A percentile compares a stretch with the other conserved stretches of the same genome.
These are phyloP conservation scores for Saccharomycopsis sp. DNA, from an alignment of 805 yeast genomes.

Conservation along the genomic window DNA sequence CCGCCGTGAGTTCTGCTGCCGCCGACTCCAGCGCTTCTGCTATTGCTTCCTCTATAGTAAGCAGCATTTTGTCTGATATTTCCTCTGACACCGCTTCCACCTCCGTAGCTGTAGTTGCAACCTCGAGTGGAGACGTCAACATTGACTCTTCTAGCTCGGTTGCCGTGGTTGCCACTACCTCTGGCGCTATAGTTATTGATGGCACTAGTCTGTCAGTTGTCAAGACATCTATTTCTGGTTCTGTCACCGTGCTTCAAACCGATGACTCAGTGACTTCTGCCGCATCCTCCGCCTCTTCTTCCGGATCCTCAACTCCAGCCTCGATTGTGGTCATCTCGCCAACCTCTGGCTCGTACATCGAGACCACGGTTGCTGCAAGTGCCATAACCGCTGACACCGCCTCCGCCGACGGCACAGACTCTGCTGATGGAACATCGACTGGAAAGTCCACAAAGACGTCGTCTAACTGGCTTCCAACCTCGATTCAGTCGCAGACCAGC, in stretches of 20 bases:
- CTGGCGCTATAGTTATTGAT: conserved; percentile 2
- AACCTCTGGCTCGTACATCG: conserved; percentile 14
- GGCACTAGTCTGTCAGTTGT: background rate
- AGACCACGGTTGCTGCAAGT: conserved; percentile 16
- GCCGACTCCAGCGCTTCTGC: conserved; percentile 3
- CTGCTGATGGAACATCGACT: background rate
- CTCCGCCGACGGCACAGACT: background rate
- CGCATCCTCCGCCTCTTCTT: background rate
- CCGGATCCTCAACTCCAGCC: background rate
- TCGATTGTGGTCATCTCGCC: conserved; percentile 18
- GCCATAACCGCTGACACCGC: conserved; percentile 4
- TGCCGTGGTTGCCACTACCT: background rate
- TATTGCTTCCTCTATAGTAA: background rate
- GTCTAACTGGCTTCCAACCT: conserved; percentile 18
- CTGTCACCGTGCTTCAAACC: conserved; percentile 2
- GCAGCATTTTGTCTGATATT: background rate
- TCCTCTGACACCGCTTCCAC: conserved; percentile 9
- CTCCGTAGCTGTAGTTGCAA: conserved; percentile 14
- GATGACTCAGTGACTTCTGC: background rate
- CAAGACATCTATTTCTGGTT: background rate
- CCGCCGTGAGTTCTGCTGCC: background rate
- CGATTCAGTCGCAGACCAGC: conserved; percentile 22
- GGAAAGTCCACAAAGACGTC: conserved; percentile 1
- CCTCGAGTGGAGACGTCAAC: background rate
- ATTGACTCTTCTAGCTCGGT: background rate